These are phyloP conservation scores for Lepiota brunneoincarnata DNA, from an alignment of 768 basidiomycete species.

Conservation along the genomic window DNA sequence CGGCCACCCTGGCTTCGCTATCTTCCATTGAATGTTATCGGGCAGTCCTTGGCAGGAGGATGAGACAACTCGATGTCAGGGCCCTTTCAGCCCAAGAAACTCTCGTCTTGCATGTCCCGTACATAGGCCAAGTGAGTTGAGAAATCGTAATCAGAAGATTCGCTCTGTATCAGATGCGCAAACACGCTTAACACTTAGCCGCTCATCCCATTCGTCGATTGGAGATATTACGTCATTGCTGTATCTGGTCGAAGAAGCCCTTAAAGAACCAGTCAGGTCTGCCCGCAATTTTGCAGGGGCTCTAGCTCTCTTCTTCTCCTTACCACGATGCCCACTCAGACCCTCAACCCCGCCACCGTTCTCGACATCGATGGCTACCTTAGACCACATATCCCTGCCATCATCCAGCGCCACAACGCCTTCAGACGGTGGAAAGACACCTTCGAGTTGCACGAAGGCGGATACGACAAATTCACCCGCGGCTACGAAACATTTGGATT, in stretches of 20 bases:
- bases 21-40: not conserved
- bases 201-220: constrained; percentile 1
- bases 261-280: not conserved
- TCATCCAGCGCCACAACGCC: constrained; percentile 62
- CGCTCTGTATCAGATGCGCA: too few relatives aligned
- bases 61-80: too few relatives aligned
- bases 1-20: not conserved
- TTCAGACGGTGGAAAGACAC: constrained; percentile 76
- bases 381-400: constrained; percentile 67
- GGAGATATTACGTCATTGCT: constrained; percentile 2
- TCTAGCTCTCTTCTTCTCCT: constrained; percentile 5
- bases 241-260: constrained; percentile 1
- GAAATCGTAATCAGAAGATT: too few relatives aligned
- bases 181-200: not conserved
- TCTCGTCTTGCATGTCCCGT: too few relatives aligned
- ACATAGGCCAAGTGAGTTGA: too few relatives aligned
- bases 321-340: constrained; percentile 35
- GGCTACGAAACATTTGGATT: constrained; percentile 83
- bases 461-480: constrained; percentile 74
- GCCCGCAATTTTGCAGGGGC: not conserved
- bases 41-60: too few relatives aligned
- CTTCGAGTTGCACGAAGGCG: constrained; percentile 80
- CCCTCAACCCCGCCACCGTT: constrained; percentile 57
- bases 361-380: constrained; percentile 71
- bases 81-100: too few relatives aligned